phyloP scores from a whole-genome alignment of 176 grass and related monocot species.

The Rhynchospora pubera region DNA sequence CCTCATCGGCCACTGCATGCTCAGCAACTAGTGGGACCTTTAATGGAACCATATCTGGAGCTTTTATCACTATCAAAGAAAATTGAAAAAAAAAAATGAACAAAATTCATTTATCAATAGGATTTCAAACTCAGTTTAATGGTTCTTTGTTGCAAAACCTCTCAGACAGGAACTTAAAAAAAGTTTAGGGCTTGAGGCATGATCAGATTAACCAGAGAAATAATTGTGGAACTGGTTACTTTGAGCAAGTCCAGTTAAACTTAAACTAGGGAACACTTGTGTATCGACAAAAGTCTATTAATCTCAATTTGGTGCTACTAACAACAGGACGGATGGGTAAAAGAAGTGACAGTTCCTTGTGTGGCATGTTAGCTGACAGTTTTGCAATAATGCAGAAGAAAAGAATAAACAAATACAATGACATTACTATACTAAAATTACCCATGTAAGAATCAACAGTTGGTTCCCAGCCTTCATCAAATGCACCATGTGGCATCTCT shows the following conservation, averaged over 20 bases:
- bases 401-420: neutral
- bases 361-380: neutral
- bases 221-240: neutral
- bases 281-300: neutral
- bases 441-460: constrained; percentile 50
- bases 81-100: constrained; percentile 2
- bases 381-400: neutral
- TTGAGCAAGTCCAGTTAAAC: neutral
- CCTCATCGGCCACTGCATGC: constrained; percentile 23
- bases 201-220: neutral
- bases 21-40: constrained; percentile 44
- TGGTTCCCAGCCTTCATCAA: constrained; percentile 46
- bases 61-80: constrained; percentile 47
- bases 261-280: neutral
- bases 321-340: neutral
- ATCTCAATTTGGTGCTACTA: neutral
- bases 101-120: neutral
- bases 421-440: constrained; percentile 5
- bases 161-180: neutral
- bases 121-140: neutral
- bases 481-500: constrained; percentile 55
- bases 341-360: neutral
- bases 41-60: constrained; percentile 60
- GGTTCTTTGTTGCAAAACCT: neutral
- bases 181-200: neutral